Evolutionary conservation across 2,329 filamentous ascomycete genomes (phyloP).

Genomic region (Ophiostoma novo-ulmi): DNA sequence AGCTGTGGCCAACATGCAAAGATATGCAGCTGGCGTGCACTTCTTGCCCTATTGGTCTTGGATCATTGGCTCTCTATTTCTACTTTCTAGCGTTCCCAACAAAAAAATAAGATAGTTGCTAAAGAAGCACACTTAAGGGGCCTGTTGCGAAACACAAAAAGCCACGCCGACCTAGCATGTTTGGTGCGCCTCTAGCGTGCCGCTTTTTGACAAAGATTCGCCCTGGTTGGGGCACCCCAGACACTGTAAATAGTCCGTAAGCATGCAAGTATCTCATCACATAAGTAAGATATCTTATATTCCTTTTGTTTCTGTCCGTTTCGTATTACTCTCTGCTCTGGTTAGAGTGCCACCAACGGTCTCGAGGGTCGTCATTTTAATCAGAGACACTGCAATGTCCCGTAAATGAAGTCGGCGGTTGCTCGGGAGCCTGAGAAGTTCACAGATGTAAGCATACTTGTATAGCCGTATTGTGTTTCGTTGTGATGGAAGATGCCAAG

Average conservation of each 20-base stretch:
- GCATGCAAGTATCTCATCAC: too few species aligned
- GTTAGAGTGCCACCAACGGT: neutral
- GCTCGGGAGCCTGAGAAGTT: neutral
- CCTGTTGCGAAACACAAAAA: neutral
- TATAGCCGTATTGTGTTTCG: neutral
- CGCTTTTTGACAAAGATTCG: neutral
- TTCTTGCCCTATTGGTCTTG: neutral
- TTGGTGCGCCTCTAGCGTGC: neutral
- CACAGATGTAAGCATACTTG: neutral
- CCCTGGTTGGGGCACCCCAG: neutral
- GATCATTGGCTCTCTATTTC: neutral
- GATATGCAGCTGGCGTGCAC: constrained; percentile 1
- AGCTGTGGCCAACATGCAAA: neutral
- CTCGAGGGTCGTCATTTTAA: neutral
- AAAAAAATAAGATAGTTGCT: neutral
- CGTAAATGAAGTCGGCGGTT: neutral
- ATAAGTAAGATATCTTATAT: too few species aligned
- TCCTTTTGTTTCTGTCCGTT: neutral
- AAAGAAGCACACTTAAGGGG: neutral
- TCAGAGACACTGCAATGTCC: constrained; percentile 4
- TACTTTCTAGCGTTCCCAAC: neutral
- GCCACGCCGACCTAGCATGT: constrained; percentile 7
- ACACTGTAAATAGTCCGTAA: too few species aligned
- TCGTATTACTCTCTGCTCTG: neutral
- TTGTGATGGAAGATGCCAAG: neutral